These are phyloP conservation scores for Dendrobium nobile DNA, from an alignment of 106 monocot species.

Conservation along the genomic window DNA sequence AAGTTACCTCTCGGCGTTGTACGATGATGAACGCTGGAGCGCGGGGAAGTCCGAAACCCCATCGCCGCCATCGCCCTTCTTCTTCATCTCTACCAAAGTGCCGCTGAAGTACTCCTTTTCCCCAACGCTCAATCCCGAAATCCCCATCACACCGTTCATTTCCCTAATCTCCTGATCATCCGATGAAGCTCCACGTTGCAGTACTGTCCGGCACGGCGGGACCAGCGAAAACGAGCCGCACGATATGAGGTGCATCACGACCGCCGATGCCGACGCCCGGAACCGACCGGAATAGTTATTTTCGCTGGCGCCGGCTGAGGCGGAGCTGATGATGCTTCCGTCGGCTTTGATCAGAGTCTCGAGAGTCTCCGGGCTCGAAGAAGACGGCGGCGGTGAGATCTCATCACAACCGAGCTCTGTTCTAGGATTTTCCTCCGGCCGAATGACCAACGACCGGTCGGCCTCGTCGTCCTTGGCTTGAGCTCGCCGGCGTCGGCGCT, in stretches of 20 bases:
- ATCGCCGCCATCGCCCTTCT: slow-evolving; percentile 18
- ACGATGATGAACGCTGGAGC: slow-evolving; percentile 67
- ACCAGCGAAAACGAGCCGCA: slow-evolving; percentile 49
- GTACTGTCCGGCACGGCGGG: not conserved
- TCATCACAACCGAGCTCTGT: slow-evolving; percentile 51
- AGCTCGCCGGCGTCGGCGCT: slow-evolving; percentile 20
- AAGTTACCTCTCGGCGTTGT: slow-evolving; percentile 62
- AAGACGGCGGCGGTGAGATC: slow-evolving; percentile 78
- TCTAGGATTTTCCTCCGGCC: slow-evolving; percentile 4
- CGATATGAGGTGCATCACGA: slow-evolving; percentile 79
- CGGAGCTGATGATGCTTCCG: slow-evolving; percentile 7
- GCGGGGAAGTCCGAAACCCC: slow-evolving; percentile 6
- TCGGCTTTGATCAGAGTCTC: slow-evolving; percentile 51
- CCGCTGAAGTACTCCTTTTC: slow-evolving; percentile 87
- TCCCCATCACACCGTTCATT: slow-evolving; percentile 9
- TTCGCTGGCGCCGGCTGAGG: slow-evolving; percentile 11
- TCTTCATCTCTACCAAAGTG: slow-evolving; percentile 70
- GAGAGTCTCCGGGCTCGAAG: slow-evolving; percentile 66
- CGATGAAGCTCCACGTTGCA: slow-evolving; percentile 24
- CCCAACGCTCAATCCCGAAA: slow-evolving; percentile 16
- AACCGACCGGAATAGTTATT: slow-evolving; percentile 30
- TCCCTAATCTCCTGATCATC: slow-evolving; percentile 15
- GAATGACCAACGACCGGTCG: not conserved
- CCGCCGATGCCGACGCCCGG: slow-evolving; percentile 60
- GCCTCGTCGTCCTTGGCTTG: slow-evolving; percentile 5